Percentiles rank a stretch among this genome's conserved stretches.
phyloP scores from a whole-genome alignment of 805 yeast species.

The Candida loeiensis region DNA sequence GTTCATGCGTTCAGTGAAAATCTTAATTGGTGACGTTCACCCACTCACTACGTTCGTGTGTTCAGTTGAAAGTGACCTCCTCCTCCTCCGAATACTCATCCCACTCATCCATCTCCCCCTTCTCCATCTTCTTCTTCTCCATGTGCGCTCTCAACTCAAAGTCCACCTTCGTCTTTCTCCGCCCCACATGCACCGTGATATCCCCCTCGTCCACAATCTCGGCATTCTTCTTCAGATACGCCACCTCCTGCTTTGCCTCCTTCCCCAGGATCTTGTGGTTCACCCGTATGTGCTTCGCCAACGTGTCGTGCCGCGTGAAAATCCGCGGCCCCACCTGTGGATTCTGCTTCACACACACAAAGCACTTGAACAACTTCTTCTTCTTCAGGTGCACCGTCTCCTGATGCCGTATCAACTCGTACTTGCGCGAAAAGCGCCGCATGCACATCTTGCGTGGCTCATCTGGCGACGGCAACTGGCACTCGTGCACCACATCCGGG shows the following conservation, averaged over 20 bases:
- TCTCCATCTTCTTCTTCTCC: slow-evolving; percentile 30
- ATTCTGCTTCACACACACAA: slow-evolving; percentile 73
- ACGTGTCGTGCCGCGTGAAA: slow-evolving; percentile 90
- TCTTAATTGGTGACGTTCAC: too few species aligned
- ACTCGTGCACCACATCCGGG: slow-evolving; percentile 46
- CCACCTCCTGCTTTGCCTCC: slow-evolving; percentile 47
- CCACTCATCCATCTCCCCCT: slow-evolving; percentile 15
- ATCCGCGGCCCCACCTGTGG: slow-evolving; percentile 62
- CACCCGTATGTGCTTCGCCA: slow-evolving; percentile 76
- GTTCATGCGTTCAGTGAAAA: not conserved
- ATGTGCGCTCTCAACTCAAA: slow-evolving; percentile 44
- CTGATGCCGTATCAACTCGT: slow-evolving; percentile 91
- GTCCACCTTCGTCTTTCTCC: slow-evolving; percentile 44
- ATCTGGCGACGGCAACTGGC: slow-evolving; percentile 43
- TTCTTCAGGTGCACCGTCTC: slow-evolving; percentile 92
- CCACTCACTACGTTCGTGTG: not conserved
- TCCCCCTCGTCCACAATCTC: slow-evolving; percentile 49
- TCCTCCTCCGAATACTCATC: slow-evolving; percentile 17
- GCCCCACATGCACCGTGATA: slow-evolving; percentile 44
- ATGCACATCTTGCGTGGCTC: slow-evolving; percentile 39
- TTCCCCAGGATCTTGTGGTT: slow-evolving; percentile 45
- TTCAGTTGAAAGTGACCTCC: slow-evolving; percentile 8
- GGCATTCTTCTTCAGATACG: slow-evolving; percentile 43
- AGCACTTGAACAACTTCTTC: slow-evolving; percentile 82
- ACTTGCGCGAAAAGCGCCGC: slow-evolving; percentile 55